Percentiles rank a stretch among this genome's conserved stretches.
phyloP scores from a whole-genome alignment of 257 asterid genomes.

The Petunia axillaris region DNA sequence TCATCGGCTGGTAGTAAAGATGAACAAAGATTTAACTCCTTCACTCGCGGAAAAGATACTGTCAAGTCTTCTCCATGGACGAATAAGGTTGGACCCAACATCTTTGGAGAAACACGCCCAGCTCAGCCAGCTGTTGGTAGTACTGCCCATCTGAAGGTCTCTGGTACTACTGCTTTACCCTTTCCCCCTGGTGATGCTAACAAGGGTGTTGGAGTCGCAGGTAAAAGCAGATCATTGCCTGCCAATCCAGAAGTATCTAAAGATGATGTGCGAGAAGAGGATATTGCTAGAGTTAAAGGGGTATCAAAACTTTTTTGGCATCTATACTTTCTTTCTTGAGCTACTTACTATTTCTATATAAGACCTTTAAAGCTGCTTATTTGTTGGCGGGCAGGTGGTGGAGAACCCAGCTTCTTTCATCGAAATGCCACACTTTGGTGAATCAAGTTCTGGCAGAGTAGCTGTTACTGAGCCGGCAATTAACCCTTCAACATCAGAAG shows the following conservation, averaged over 20 bases:
- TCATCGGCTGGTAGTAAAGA: slow-evolving; percentile 44
- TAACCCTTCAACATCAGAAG: slow-evolving; percentile 57
- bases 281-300: slow-evolving; percentile 45
- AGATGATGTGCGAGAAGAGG: slow-evolving; percentile 46
- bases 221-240: slow-evolving; percentile 45
- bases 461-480: slow-evolving; percentile 45
- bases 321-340: slow-evolving; percentile 27
- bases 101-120: slow-evolving; percentile 38
- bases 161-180: slow-evolving; percentile 41
- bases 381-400: slow-evolving; percentile 48
- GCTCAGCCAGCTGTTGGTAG: slow-evolving; percentile 39
- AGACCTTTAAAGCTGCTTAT: slow-evolving; percentile 30
- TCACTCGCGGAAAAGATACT: slow-evolving; percentile 49
- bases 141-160: slow-evolving; percentile 48
- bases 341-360: slow-evolving; percentile 29
- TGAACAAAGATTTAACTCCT: slow-evolving; percentile 44
- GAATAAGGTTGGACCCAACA: slow-evolving; percentile 51
- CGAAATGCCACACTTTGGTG: slow-evolving; percentile 44
- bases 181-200: slow-evolving; percentile 47
- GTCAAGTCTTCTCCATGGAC: slow-evolving; percentile 49
- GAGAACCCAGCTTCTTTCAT: slow-evolving; percentile 41
- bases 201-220: slow-evolving; percentile 43
- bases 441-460: slow-evolving; percentile 45
- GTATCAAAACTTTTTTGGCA: slow-evolving; percentile 8
- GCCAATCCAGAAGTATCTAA: slow-evolving; percentile 39